Conservation (phyloP, 805 yeast species). For the Jamesozyma gamospora region DNA sequence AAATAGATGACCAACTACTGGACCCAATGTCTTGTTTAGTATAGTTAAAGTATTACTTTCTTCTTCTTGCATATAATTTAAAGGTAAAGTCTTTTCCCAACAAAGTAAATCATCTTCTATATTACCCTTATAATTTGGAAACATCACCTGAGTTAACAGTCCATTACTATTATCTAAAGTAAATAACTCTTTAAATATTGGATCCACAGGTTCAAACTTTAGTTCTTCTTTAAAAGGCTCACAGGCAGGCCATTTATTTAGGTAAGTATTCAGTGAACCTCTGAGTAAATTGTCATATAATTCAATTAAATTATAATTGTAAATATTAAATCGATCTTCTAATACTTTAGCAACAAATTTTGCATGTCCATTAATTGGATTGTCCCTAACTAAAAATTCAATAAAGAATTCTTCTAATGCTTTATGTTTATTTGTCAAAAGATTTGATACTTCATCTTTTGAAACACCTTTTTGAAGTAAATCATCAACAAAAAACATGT, state of each 20-base stretch:
- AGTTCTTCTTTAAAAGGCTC: constrained; percentile 11
- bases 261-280: constrained; percentile 16
- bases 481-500: constrained; percentile 28
- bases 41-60: constrained; percentile 14
- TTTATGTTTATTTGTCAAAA: constrained; percentile 19
- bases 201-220: constrained; percentile 24
- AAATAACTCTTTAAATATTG: constrained; percentile 28
- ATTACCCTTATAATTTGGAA: constrained; percentile 24
- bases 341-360: constrained; percentile 19
- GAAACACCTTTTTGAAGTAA: constrained; percentile 21
- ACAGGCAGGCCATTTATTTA: constrained; percentile 22
- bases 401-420: constrained; percentile 24
- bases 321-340: constrained; percentile 17
- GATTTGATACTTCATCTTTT: constrained; percentile 17
- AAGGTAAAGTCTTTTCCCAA: constrained; percentile 23
- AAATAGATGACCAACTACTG: constrained; percentile 49
- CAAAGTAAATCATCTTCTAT: constrained; percentile 25
- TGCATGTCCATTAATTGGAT: constrained; percentile 28
- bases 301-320: constrained; percentile 25
- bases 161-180: constrained; percentile 27
- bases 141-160: constrained; percentile 23
- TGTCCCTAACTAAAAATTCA: constrained; percentile 28
- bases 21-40: constrained; percentile 35
- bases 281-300: constrained; percentile 22
- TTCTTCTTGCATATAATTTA: constrained; percentile 5